phyloP scores from a whole-genome alignment of 2,329 filamentous ascomycete species.

The Leptographium procerum region DNA sequence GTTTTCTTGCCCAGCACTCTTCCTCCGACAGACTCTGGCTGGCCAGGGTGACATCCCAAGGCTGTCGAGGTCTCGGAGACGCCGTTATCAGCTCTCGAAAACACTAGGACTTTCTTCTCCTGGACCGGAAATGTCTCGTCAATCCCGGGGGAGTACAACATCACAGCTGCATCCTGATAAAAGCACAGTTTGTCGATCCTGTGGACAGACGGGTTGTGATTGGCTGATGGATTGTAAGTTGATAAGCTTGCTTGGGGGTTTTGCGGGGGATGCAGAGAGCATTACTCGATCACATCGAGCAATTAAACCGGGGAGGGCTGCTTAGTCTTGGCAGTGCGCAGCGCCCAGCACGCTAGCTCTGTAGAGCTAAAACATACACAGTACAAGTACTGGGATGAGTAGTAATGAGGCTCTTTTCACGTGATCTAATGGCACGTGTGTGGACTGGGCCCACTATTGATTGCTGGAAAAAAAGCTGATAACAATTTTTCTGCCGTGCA shows the following conservation, averaged over 20 bases:
- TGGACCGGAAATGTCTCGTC: not conserved
- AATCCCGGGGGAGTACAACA: not conserved
- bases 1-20: too few relatives aligned
- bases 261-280: not conserved
- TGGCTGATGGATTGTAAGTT: not conserved
- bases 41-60: not conserved
- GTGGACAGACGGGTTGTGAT: not conserved
- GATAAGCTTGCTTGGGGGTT: too few relatives aligned
- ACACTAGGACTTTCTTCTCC: not conserved
- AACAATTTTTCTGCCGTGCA: slow-evolving; percentile 1
- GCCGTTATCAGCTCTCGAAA: not conserved
- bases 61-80: not conserved
- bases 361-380: too few relatives aligned
- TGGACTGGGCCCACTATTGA: not conserved
- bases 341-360: too few relatives aligned
- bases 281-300: slow-evolving; percentile 9
- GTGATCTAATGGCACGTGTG: not conserved
- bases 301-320: not conserved
- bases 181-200: not conserved
- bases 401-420: too few relatives aligned
- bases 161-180: not conserved
- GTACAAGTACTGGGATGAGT: too few relatives aligned
- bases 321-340: too few relatives aligned
- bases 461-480: not conserved
- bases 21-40: too few relatives aligned